These are phyloP conservation scores for Cordyceps javanica DNA, from an alignment of 2,329 filamentous ascomycete species.

Conservation along the genomic window DNA sequence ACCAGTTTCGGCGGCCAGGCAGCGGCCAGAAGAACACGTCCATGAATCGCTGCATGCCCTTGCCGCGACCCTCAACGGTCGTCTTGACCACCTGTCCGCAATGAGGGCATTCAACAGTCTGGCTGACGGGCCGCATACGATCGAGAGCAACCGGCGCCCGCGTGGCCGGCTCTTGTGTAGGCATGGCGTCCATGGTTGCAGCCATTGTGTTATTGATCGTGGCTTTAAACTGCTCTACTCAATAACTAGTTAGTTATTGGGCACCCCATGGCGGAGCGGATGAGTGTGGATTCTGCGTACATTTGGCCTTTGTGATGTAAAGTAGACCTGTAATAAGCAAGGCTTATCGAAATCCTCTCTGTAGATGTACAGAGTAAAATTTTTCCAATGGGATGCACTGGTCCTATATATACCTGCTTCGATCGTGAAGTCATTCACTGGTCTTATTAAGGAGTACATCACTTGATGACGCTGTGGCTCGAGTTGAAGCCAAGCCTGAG, in stretches of 20 bases:
- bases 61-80: slow-evolving; percentile 17
- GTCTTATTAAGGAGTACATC: neutral
- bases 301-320: too few species aligned
- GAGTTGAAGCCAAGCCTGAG: neutral
- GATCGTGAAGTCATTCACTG: neutral
- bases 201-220: neutral
- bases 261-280: too few species aligned
- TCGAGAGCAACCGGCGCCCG: neutral
- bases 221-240: too few species aligned
- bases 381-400: neutral
- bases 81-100: slow-evolving; percentile 18
- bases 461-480: neutral
- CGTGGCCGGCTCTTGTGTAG: neutral
- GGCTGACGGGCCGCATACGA: slow-evolving; percentile 1
- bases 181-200: neutral
- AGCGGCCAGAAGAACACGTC: slow-evolving; percentile 23
- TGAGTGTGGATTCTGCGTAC: too few species aligned
- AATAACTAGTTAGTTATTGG: too few species aligned
- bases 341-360: too few species aligned
- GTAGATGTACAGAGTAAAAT: too few species aligned
- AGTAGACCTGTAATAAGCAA: too few species aligned
- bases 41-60: slow-evolving; percentile 21
- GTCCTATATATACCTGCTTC: neutral
- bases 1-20: slow-evolving; percentile 17
- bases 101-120: slow-evolving; percentile 23